A percentile compares a stretch with the other conserved stretches of the same genome.
These are phyloP conservation scores for Plantago rigida DNA, from an alignment of 305 asterid species.

Conservation along the genomic window DNA sequence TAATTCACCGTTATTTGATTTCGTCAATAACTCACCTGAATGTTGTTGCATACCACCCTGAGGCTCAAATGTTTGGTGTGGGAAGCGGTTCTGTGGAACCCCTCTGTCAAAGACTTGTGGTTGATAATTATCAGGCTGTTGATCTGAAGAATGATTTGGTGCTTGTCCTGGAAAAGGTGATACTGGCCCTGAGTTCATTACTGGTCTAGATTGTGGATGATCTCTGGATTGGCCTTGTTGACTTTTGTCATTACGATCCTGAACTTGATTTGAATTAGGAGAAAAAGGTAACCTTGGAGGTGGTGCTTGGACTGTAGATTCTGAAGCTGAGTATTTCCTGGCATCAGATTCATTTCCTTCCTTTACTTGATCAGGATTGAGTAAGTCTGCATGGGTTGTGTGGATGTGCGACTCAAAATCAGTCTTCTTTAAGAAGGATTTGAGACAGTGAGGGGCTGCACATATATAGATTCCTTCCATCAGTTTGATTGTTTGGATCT, in stretches of 20 bases:
- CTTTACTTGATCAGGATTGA: conserved; percentile 42
- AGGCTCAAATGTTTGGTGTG: conserved; percentile 54
- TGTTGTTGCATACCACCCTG: conserved; percentile 50
- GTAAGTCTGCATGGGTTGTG: conserved; percentile 54
- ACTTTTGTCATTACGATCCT: conserved; percentile 53
- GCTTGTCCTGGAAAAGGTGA: conserved; percentile 53
- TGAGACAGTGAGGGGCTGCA: conserved; percentile 88
- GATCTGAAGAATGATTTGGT: conserved; percentile 54
- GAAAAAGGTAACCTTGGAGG: conserved; percentile 54
- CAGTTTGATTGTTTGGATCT: conserved; percentile 93
- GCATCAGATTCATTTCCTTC: conserved; percentile 69
- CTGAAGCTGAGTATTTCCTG: conserved; percentile 61
- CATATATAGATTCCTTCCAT: conserved; percentile 79
- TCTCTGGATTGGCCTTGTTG: conserved; percentile 52
- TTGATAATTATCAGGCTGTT: conserved; percentile 44
- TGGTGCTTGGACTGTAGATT: conserved; percentile 82
- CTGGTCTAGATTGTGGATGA: conserved; percentile 47
- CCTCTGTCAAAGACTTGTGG: conserved; percentile 55
- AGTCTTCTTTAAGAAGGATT: conserved; percentile 72
- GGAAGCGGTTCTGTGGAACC: conserved; percentile 50
- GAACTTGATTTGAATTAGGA: conserved; percentile 51
- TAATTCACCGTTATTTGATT: neutral
- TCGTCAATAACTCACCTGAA: conserved; percentile 39
- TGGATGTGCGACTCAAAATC: conserved; percentile 67
- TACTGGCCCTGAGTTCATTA: conserved; percentile 41